Percentiles rank a stretch among this genome's conserved stretches.
Evolutionary conservation across 805 yeast genomes (phyloP).

Genomic region (Helenozyma rhizophorensis): DNA sequence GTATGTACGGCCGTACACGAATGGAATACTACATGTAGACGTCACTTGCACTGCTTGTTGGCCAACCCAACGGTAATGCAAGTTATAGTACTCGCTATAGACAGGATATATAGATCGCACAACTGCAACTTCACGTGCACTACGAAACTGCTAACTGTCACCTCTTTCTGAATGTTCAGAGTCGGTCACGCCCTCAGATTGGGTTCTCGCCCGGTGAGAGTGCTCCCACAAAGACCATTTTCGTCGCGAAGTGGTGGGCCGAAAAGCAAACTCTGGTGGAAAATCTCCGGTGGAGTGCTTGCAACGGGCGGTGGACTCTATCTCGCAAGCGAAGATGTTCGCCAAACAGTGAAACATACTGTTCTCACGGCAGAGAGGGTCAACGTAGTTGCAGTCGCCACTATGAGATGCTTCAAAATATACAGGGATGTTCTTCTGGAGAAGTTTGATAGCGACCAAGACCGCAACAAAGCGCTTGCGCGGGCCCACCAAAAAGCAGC

Average conservation of each 20-base stretch:
- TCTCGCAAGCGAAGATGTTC: conserved; percentile 33
- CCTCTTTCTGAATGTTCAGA: no score
- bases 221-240: neutral
- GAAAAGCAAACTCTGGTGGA: conserved; percentile 7
- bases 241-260: neutral
- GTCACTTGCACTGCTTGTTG: no score
- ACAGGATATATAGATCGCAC: no score
- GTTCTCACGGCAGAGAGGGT: conserved; percentile 45
- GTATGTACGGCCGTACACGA: no score
- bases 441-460: conserved; percentile 36
- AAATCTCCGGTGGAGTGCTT: conserved; percentile 28
- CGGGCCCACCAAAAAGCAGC: conserved; percentile 78
- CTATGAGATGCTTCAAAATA: conserved; percentile 64
- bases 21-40: no score
- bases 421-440: conserved; percentile 56
- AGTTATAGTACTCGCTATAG: no score
- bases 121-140: no score
- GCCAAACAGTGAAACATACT: conserved; percentile 30
- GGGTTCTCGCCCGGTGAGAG: neutral
- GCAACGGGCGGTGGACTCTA: conserved; percentile 26
- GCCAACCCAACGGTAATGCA: no score
- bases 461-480: conserved; percentile 49
- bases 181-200: no score
- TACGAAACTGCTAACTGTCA: no score
- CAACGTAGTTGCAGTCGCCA: conserved; percentile 63